Percentiles rank a stretch among this genome's conserved stretches.
These are phyloP conservation scores for Colletotrichum orchidophilum DNA, from an alignment of 2,329 filamentous ascomycete genomes.

Conservation along the genomic window DNA sequence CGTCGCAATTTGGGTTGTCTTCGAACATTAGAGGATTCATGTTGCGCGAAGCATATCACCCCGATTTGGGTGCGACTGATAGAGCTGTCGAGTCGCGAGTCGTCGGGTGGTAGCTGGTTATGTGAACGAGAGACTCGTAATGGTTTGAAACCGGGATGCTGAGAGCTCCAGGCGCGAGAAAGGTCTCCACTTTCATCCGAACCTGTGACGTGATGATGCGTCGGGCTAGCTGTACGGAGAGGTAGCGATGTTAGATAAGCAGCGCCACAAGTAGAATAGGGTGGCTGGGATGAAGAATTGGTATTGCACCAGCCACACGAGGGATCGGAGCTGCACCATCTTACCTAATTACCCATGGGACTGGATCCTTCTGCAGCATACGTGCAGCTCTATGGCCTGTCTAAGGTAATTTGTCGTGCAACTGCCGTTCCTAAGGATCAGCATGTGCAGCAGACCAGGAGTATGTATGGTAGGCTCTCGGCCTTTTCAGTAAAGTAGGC, in stretches of 20 bases:
- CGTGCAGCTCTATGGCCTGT: not conserved
- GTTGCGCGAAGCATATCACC: constrained; percentile 12
- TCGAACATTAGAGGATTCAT: constrained; percentile 27
- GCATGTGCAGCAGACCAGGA: too few relatives aligned
- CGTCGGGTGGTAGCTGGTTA: not conserved
- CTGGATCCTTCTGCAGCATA: not conserved
- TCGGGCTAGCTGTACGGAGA: too few relatives aligned
- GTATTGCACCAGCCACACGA: not conserved
- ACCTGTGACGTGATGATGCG: constrained; percentile 34
- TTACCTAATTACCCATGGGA: not conserved
- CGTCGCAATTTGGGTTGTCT: constrained; percentile 37
- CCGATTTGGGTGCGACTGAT: not conserved
- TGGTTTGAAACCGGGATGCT: constrained; percentile 10
- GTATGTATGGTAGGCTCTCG: too few relatives aligned
- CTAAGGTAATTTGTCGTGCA: too few relatives aligned
- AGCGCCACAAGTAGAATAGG: not conserved
- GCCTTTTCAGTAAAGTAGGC: too few relatives aligned
- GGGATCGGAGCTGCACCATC: too few relatives aligned
- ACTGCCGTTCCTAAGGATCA: too few relatives aligned
- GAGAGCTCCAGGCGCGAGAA: constrained; percentile 3
- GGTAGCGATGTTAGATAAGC: not conserved
- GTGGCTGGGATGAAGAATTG: not conserved
- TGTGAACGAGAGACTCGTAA: not conserved
- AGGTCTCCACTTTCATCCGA: constrained; percentile 31
- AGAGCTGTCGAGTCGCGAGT: not conserved